Evolutionary conservation across 768 basidiomycete species (phyloP), one percentile per base, ranked within the genome.

Genomic region (Brasilioporus rufonigricans): DNA sequence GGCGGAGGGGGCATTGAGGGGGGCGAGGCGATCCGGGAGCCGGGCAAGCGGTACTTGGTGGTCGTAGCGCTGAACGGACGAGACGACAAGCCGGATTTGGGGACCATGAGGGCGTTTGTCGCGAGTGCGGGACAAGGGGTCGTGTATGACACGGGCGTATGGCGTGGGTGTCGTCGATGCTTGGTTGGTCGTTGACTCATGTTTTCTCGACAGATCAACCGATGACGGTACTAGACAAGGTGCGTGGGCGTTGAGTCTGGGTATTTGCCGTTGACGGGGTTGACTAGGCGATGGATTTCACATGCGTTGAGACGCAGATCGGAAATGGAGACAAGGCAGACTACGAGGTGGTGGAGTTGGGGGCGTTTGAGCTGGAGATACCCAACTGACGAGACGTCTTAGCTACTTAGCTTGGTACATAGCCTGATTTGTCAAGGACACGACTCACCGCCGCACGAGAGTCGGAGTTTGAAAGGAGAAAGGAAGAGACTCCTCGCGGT

Each of bases 261-360:
- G 21, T 44, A 18, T 18, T 14, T 21, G 40, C 44, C 23, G 6
- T 2, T 45, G 51, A 52, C 6, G 5, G 1, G 9, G 13, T 10
- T 13, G 31, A 19, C 53, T 35, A 92, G 88, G 68, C 76, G 12
- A 80, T 93, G 72, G 91, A 93, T 62, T 81, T 93, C 60, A 79
- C 91, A 10, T 98, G 96, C 65, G 83, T 98, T 10, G 96, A 98
- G 72, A 91, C 93, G 23, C 95, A 98, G 70, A 85, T 96, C 50
- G 93, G 93, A 7, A 80, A 90, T 53, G 89, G 89, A 1, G 80
- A 83, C 47, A 65, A 65, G 53, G 76, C 82, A 21, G 97, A 99
- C 71, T 98, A 96, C 68, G 93, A 99, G 71, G 81, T 98, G 52
- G 63, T 93, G 18, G 79, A 87, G 23, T 64, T 80, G 64, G 53